Evolutionary conservation across 768 basidiomycete genomes (phyloP).

Genomic region (Erythrobasidium yunnanense): DNA sequence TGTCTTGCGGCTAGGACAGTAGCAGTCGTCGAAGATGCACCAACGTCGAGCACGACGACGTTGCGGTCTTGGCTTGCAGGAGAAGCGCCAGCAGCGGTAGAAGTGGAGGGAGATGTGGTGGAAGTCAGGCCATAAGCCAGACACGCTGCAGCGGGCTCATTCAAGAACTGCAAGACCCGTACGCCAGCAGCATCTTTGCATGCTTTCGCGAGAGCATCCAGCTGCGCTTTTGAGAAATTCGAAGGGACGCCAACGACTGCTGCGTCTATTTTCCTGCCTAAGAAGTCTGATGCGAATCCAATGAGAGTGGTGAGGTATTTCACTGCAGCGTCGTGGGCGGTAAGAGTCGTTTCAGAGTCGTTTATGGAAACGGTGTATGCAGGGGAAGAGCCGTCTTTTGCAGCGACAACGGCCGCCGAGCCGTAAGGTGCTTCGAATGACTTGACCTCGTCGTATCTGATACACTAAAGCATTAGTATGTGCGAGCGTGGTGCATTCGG

Average conservation of each 20-base stretch:
- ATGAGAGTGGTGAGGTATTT: constrained; percentile 76
- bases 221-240: constrained; percentile 60
- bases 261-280: constrained; percentile 57
- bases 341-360: constrained; percentile 52
- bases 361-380: constrained; percentile 47
- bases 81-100: constrained; percentile 39
- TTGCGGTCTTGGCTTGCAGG: constrained; percentile 51
- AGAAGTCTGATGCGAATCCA: constrained; percentile 78
- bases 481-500: background rate
- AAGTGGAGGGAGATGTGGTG: constrained; percentile 31
- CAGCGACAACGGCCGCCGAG: constrained; percentile 54
- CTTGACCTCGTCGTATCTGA: constrained; percentile 36
- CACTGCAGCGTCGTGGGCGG: constrained; percentile 68
- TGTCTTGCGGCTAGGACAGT: constrained; percentile 59
- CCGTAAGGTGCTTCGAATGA: constrained; percentile 35
- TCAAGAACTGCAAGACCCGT: constrained; percentile 70
- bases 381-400: constrained; percentile 55
- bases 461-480: background rate
- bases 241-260: constrained; percentile 75
- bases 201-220: constrained; percentile 59
- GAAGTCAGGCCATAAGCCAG: constrained; percentile 43
- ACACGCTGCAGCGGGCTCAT: constrained; percentile 69
- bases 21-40: constrained; percentile 59
- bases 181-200: constrained; percentile 65
- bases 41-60: constrained; percentile 69